Evolutionary conservation across 1,284 basidiomycete species (phyloP), one percentile per base, ranked within the genome.

Genomic region (Irpex rosettiformis): DNA sequence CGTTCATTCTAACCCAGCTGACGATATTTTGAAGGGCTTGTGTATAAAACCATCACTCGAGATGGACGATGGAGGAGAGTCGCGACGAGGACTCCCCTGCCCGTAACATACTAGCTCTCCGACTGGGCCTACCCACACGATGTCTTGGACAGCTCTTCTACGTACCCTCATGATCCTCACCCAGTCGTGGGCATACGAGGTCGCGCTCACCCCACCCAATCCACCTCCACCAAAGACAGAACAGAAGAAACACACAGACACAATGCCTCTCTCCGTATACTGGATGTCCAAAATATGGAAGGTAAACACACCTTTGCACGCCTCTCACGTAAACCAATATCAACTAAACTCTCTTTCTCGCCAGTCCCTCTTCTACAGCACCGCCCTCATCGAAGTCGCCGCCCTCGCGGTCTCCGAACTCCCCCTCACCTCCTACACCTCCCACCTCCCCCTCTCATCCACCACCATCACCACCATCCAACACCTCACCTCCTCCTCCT

Each of bases 221-320:
- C 48, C 48, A 11, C 48, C 48, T 10, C 48, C 48, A 10, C 48
- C 48, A n/a, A 24, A 24, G 48, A 28, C 22, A 28, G 48, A 51
- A 24, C 24, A 27, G 25, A 51, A 51, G 25, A 51, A 51, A 24
- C 48, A 51, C 48, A 51, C 48, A 3, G 48, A 51, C 10, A 51
- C 48, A 11, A 51, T 51, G 48, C 48, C 48, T 6, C 27, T 51
- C 10, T 51, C 48, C 24, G 48, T 51, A 2, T 27, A 22, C 27
- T 51, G 48, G 48, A 51, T 51, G 48, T 21, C 48, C 24, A 51
- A 27, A 28, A 51, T 51, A 11, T 51, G 48, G 48, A 51, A 51
- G 25, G 48, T 51, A 27, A 11, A 24, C 24, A 2, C 43, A n/a
- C 10, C 48, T 8, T 22, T 18, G 10, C 7, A 8, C 13, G 10